These are phyloP conservation scores for Candida ficus DNA, from an alignment of 805 yeast species.

Conservation along the genomic window DNA sequence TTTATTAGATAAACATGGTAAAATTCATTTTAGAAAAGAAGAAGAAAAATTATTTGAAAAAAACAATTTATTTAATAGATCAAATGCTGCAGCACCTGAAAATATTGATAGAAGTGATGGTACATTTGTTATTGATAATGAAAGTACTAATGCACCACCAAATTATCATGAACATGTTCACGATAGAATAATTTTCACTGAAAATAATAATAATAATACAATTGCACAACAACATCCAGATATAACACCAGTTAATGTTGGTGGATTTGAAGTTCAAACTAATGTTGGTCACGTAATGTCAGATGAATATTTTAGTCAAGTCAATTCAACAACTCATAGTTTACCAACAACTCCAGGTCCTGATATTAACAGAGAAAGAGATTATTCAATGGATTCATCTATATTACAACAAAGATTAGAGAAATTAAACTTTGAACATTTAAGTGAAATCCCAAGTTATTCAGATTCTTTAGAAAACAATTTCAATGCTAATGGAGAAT, in stretches of 20 bases:
- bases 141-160: constrained; percentile 62
- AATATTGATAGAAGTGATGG: neutral
- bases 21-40: constrained; percentile 37
- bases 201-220: constrained; percentile 8
- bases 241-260: constrained; percentile 1
- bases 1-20: constrained; percentile 33
- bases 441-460: constrained; percentile 74
- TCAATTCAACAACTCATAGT: neutral
- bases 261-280: constrained; percentile 1
- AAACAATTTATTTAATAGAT: constrained; percentile 4
- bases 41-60: constrained; percentile 29
- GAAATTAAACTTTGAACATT: constrained; percentile 28
- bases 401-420: constrained; percentile 9
- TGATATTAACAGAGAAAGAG: neutral
- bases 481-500: constrained; percentile 32
- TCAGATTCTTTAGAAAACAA: constrained; percentile 58
- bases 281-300: neutral
- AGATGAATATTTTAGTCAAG: neutral
- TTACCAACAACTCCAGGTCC: neutral
- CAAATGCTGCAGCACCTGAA: neutral
- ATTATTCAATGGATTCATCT: neutral
- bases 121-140: constrained; percentile 27
- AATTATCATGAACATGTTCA: constrained; percentile 66
- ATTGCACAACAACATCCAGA: neutral
- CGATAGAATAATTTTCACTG: constrained; percentile 41